Conservation (phyloP, 257 asterid species). For the Solanum sitiens region DNA sequence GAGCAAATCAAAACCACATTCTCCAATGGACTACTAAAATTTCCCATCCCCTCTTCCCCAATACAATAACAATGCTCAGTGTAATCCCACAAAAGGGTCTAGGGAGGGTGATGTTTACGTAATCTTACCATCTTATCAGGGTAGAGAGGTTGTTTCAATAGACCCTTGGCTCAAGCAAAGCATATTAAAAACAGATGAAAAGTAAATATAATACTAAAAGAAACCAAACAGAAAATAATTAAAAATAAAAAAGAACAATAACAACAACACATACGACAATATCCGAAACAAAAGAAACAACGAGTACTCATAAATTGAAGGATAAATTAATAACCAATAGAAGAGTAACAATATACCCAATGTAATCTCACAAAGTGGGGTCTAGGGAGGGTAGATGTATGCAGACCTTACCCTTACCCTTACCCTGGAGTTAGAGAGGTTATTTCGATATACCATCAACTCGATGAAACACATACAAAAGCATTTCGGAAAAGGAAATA, state of each 20-base stretch:
- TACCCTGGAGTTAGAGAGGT: background rate
- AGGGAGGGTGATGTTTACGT: background rate
- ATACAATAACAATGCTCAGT: background rate
- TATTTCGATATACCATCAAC: background rate
- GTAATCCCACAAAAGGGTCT: background rate
- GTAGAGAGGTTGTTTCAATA: background rate
- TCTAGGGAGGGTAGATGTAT: background rate
- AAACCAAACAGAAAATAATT: background rate
- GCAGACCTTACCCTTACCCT: background rate
- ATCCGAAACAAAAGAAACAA: background rate
- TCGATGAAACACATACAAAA: background rate
- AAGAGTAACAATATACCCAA: background rate
- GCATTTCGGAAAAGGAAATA: background rate
- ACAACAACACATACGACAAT: background rate
- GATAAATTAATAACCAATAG: background rate
- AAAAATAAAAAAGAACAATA: background rate
- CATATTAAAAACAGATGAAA: background rate
- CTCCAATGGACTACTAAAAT: background rate
- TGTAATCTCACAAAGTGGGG: background rate
- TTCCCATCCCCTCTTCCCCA: background rate
- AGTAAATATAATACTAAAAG: background rate
- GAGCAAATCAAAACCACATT: background rate
- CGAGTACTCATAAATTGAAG: background rate
- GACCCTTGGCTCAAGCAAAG: background rate
- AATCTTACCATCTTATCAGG: background rate